Base-by-base conservation (phyloP, 306 rosid species). In the Malus fusca region DNA sequence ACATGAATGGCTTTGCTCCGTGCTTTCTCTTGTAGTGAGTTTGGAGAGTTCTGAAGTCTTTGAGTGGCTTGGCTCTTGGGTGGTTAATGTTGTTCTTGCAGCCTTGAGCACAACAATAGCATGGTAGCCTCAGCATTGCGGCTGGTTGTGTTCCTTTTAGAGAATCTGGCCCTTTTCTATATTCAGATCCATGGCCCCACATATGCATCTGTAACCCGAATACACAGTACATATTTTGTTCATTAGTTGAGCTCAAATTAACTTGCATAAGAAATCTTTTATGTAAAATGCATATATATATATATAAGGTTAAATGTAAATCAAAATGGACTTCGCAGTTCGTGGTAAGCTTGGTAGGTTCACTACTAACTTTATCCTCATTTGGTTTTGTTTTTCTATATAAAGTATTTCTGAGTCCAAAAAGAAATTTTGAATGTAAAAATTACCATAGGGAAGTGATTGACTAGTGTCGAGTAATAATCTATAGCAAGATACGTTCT, bases 111-210 rank as follows among this genome's bases (percentile, higher is more conserved):
- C 98, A 95, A 59, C 98, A 95, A 46, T 92, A 95, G 43, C 98
- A 95, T 70, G 98, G 93, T 8, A 95, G 83, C 90, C 97, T 85
- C 78, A 95, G 79, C 97, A 95, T 92, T 82, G 95, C 98, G 0
- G 95, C 98, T 71, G 98, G 97, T 73, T 95, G 98, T 66, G 97
- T 82, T 77, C 98, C 98, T 79, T 75, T 84, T 0, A 95, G 92
- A 3, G 98, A 95, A 40, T 90, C 97, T 76, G 96, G 88, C 56
- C 97, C 98, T 82, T 95, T 95, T 74, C 98, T 83, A 66, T 66
- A 95, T 83, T 95, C 98, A 0, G 97, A 95, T 33, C 97, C 98
- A 66, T 95, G 98, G 8, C 96, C 98, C 98, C 98, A 95, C 98
- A 95, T 95, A 74, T 95, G 98, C 98, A 95, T 95, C 98, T 95